phyloP scores from a whole-genome alignment of 2,329 filamentous ascomycete species.

The Penicillium thymicola region DNA sequence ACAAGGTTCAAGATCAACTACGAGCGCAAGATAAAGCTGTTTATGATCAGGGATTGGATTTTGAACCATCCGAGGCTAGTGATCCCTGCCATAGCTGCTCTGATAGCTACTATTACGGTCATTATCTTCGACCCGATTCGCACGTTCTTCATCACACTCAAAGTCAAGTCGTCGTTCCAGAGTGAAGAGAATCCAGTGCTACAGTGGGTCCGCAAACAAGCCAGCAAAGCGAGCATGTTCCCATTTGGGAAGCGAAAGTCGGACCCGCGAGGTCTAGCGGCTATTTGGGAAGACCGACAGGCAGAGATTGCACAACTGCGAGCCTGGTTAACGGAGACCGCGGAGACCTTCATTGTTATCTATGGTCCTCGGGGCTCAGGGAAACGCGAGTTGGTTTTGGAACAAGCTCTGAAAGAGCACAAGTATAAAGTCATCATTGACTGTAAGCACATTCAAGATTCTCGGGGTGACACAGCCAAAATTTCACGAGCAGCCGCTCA shows the following conservation, averaged over 20 bases:
- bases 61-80: constrained; percentile 82
- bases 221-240: constrained; percentile 44
- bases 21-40: constrained; percentile 70
- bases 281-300: constrained; percentile 84
- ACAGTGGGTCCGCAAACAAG: constrained; percentile 74
- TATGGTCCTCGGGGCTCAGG: constrained; percentile 90
- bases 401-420: constrained; percentile 73
- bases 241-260: constrained; percentile 47
- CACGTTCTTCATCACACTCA: constrained; percentile 85
- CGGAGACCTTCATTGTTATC: constrained; percentile 89
- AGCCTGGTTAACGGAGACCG: constrained; percentile 81
- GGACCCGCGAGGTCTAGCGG: constrained; percentile 67
- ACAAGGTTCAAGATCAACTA: constrained; percentile 81
- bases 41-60: constrained; percentile 85
- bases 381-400: constrained; percentile 81
- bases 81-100: constrained; percentile 74
- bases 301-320: constrained; percentile 77
- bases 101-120: constrained; percentile 79
- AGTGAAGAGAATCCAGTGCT: constrained; percentile 70
- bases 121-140: constrained; percentile 91
- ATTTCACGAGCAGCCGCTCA: constrained; percentile 76
- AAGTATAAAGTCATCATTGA: constrained; percentile 81
- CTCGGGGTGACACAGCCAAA: constrained; percentile 79
- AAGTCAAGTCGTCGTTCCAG: constrained; percentile 74
- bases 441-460: constrained; percentile 90